Evolutionary conservation across 1,284 basidiomycete genomes (phyloP), one percentile per base, ranked within the genome.

Genomic region (Stereum hirsutum): DNA sequence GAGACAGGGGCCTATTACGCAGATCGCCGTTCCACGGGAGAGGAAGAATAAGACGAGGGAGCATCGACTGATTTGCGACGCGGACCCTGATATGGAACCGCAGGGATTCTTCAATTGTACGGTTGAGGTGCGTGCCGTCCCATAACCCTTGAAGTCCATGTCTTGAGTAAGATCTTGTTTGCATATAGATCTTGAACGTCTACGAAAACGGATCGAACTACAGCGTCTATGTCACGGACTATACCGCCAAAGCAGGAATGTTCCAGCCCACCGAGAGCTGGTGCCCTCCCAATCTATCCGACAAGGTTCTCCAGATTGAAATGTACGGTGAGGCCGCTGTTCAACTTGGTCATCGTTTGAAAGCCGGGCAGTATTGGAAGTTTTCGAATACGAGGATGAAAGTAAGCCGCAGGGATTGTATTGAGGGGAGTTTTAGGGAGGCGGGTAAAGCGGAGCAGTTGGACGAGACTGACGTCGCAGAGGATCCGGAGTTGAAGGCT

Each of bases 141-240:
- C 19, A 44, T 47, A 23, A 27, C 1, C 14, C 42, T 23, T 17
- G 8, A n/a, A n/a, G n/a, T n/a, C n/a, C n/a, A n/a, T n/a, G n/a
- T n/a, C n/a, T n/a, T n/a, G n/a, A n/a, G n/a, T n/a, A n/a, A n/a
- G n/a, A n/a, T n/a, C n/a, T n/a, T n/a, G n/a, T n/a, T n/a, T n/a
- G n/a, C n/a, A n/a, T n/a, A n/a, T n/a, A n/a, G n/a, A n/a, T n/a
- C n/a, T n/a, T n/a, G n/a, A n/a, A n/a, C n/a, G n/a, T n/a, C n/a
- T n/a, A n/a, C n/a, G n/a, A 61, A 6, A 55, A 59, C 40, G 54
- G 51, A 3, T 11, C 43, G 2, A 2, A n/a, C n/a, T 69, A 70
- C 47, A 69, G 57, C 33, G 45, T 85, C n/a, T 81, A 75, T 54
- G 77, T 81, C 40, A 85, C 82, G 2, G 81, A 85, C 50, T 84